phyloP scores from a whole-genome alignment of 2,329 filamentous ascomycete genomes.

The Hymenoscyphus repandus region DNA sequence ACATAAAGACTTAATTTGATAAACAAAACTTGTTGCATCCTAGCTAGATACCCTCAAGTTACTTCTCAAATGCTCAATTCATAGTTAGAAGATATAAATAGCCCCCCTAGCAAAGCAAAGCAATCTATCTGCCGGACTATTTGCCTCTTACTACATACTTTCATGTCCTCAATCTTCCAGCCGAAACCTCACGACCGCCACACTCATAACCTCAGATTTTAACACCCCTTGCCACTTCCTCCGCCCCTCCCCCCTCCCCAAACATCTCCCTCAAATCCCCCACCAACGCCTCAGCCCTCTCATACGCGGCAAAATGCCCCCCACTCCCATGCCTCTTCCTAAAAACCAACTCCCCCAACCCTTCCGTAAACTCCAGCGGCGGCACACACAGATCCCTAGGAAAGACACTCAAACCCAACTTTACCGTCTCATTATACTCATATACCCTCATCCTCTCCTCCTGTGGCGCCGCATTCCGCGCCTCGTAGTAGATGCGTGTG shows the following conservation, averaged over 20 bases:
- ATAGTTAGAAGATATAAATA: too few relatives aligned
- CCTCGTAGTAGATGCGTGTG: slow-evolving; percentile 68
- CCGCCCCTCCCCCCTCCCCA: slow-evolving; percentile 40
- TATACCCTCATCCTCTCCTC: not conserved
- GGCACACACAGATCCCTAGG: slow-evolving; percentile 51
- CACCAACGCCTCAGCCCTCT: slow-evolving; percentile 47
- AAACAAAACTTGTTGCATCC: too few relatives aligned
- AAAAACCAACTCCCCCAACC: slow-evolving; percentile 54
- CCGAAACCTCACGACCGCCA: too few relatives aligned
- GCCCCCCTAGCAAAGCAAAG: too few relatives aligned
- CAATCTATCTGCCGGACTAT: too few relatives aligned
- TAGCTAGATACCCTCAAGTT: too few relatives aligned
- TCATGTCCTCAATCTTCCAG: too few relatives aligned
- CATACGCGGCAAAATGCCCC: slow-evolving; percentile 54
- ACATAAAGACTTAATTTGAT: too few relatives aligned
- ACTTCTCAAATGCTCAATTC: too few relatives aligned
- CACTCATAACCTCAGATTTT: not conserved
- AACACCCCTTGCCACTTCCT: slow-evolving; percentile 24
- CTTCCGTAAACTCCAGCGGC: slow-evolving; percentile 49
- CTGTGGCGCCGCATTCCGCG: slow-evolving; percentile 35
- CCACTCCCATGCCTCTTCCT: slow-evolving; percentile 34
- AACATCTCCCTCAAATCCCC: slow-evolving; percentile 54
- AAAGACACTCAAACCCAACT: slow-evolving; percentile 50
- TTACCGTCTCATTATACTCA: slow-evolving; percentile 32
- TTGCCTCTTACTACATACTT: too few relatives aligned